Base-by-base conservation (phyloP, 768 basidiomycete species). In the Termitomyces sp. region DNA sequence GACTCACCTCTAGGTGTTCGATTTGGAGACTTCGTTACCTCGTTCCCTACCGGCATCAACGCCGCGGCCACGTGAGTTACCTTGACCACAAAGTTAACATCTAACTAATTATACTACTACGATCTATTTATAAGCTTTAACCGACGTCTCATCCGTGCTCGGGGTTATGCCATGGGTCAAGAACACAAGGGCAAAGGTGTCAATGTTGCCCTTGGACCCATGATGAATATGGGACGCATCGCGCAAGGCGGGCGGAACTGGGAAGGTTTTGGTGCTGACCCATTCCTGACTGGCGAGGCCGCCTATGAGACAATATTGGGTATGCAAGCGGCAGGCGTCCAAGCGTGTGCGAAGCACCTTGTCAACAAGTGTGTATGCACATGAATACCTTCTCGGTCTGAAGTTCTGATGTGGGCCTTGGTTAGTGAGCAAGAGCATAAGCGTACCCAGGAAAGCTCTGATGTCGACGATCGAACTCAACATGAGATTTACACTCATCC, bases 251-350 rank as follows among this genome's bases (percentile, higher is more conserved):
- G 94, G 17, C 77, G 94, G 30, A 93, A 94, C 70, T 96, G 92
- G 91, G 94, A 96, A 76, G 92, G 91, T n/a, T 94, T 94, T 56
- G 93, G 94, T 31, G 91, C 81, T 10, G 94, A 97, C 68, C 94
- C 94, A 0, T 96, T 84, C 73, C 74, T 96, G 15, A 64, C 81
- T n/a, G 92, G 94, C 12, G 91, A 91, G 65, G 75, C 77, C 1
- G 81, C 85, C 4, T 87, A 84, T 55, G 89, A 93, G 69, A 95
- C 92, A 0, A 82, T 95, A 53, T 72, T 89, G 17, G 94, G 94
- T 7, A 70, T 95, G 73, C 94, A 97, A 66, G 64, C 73, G 23
- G 78, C 72, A 9, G 94, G 94, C 40, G 88, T 94, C 0, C 89
- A 92, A 66, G 91, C 92, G 0, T 91, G 87, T 57, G 91, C 90